Conservation (phyloP, 768 basidiomycete species). For the Pisolithus tinctorius region DNA sequence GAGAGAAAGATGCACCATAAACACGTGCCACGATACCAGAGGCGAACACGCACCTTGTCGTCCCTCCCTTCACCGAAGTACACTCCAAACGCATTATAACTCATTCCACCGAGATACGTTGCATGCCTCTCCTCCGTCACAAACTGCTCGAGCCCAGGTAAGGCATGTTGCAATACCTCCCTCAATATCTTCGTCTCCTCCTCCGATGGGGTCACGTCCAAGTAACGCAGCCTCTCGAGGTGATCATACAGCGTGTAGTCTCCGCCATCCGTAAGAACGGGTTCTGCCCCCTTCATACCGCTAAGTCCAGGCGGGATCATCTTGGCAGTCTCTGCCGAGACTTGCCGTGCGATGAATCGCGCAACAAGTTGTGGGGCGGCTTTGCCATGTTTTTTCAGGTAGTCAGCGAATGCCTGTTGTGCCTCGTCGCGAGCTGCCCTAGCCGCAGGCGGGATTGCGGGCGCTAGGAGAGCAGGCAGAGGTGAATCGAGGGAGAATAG, state of each 20-base stretch:
- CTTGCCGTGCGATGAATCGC: constrained; percentile 66
- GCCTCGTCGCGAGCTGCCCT: constrained; percentile 46
- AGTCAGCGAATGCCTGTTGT: constrained; percentile 52
- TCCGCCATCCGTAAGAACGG: constrained; percentile 33
- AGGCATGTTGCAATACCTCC: constrained; percentile 49
- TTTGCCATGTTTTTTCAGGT: constrained; percentile 43
- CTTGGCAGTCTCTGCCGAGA: constrained; percentile 58
- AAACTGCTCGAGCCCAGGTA: constrained; percentile 70
- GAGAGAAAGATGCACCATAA: neutral
- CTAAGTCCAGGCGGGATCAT: constrained; percentile 29
- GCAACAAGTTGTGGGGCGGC: constrained; percentile 54
- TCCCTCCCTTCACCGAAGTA: constrained; percentile 58
- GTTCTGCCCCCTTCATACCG: constrained; percentile 8
- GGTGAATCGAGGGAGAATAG: constrained; percentile 65
- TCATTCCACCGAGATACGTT: constrained; percentile 59
- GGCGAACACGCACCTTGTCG: constrained; percentile 50
- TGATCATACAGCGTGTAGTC: constrained; percentile 71
- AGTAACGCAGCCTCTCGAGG: constrained; percentile 64
- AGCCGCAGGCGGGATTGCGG: constrained; percentile 25
- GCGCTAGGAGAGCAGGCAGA: constrained; percentile 40
- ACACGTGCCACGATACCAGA: neutral
- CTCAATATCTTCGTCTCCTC: constrained; percentile 47
- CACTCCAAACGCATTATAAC: constrained; percentile 74
- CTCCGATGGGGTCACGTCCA: constrained; percentile 44
- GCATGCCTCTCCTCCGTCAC: constrained; percentile 58